Percentiles rank a stretch among this genome's conserved stretches.
Evolutionary conservation across 2,329 filamentous ascomycete genomes (phyloP).

Genomic region (Blastomyces silverae): DNA sequence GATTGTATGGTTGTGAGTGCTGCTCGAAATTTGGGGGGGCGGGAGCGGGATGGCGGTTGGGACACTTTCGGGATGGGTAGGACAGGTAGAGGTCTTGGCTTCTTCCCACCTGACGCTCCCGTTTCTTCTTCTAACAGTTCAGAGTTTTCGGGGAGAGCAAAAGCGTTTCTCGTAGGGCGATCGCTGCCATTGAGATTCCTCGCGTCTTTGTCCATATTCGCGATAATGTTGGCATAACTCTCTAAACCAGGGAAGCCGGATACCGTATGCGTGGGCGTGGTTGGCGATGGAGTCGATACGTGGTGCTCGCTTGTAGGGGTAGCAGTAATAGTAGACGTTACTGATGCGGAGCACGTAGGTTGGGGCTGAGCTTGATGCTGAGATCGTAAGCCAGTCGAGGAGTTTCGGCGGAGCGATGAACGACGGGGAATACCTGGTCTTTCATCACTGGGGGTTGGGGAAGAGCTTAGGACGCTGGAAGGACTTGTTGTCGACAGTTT

Average conservation of each 20-base stretch:
- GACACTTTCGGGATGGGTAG: neutral
- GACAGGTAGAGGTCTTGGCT: neutral
- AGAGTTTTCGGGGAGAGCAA: neutral
- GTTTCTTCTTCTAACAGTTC: neutral
- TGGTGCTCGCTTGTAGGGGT: neutral
- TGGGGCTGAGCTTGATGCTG: neutral
- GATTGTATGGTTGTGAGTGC: slow-evolving; percentile 9
- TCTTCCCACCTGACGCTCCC: neutral
- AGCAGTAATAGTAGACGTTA: neutral
- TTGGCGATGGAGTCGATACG: neutral
- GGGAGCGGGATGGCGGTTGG: neutral
- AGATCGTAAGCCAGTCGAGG: neutral
- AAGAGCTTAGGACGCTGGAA: neutral
- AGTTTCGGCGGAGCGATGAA: slow-evolving; percentile 9
- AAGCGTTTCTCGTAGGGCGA: neutral
- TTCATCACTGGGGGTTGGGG: neutral
- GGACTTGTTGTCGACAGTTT: neutral
- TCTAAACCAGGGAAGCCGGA: neutral
- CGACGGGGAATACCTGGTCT: slow-evolving; percentile 8
- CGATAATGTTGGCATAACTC: neutral
- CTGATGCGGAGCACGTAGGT: neutral
- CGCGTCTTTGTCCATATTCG: neutral
- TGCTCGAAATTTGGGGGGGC: slow-evolving; percentile 8
- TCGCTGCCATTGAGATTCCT: neutral
- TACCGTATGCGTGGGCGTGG: neutral